phyloP scores from a whole-genome alignment of 495 filamentous ascomycete species.

The Polyplosphaeria fusca region DNA sequence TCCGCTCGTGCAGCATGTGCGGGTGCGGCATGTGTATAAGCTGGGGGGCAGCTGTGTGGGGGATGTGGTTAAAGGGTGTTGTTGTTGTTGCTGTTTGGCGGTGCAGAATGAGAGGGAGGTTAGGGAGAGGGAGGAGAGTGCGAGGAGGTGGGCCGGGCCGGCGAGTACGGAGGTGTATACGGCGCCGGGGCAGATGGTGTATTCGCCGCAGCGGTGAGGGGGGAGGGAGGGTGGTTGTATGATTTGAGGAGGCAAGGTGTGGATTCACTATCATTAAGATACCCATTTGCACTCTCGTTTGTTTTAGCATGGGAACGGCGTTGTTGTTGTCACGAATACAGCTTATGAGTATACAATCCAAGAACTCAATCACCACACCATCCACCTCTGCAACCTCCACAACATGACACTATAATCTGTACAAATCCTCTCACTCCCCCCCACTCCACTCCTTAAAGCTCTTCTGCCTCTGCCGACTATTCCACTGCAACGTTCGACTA shows the following conservation, averaged over 20 bases:
- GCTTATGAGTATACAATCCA: background rate
- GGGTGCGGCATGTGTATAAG: slow-evolving; percentile 35
- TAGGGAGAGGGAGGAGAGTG: slow-evolving; percentile 31
- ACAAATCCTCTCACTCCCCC: too few relatives aligned
- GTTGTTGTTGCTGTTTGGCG: slow-evolving; percentile 36
- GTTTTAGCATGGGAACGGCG: background rate
- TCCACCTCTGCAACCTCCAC: too few relatives aligned
- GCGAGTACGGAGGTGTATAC: slow-evolving; percentile 29
- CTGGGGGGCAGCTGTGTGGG: slow-evolving; percentile 18
- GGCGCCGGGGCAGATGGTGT: slow-evolving; percentile 29
- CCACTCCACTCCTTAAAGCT: slow-evolving; percentile 38
- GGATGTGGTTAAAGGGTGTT: slow-evolving; percentile 28
- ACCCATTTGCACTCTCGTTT: background rate
- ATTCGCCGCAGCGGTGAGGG: slow-evolving; percentile 26
- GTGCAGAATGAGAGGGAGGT: slow-evolving; percentile 38
- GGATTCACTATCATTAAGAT: background rate
- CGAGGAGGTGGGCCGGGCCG: slow-evolving; percentile 34
- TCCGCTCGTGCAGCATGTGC: slow-evolving; percentile 26
- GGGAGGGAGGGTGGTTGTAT: background rate
- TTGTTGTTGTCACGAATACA: background rate
- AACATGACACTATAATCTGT: too few relatives aligned
- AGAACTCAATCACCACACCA: too few relatives aligned
- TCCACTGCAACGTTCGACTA: slow-evolving; percentile 88
- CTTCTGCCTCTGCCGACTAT: slow-evolving; percentile 76
- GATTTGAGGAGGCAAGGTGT: background rate